Percentiles rank a stretch among this genome's conserved stretches.
Evolutionary conservation across 345 rosid genomes (phyloP).

Genomic region (Eucalyptus rudis): DNA sequence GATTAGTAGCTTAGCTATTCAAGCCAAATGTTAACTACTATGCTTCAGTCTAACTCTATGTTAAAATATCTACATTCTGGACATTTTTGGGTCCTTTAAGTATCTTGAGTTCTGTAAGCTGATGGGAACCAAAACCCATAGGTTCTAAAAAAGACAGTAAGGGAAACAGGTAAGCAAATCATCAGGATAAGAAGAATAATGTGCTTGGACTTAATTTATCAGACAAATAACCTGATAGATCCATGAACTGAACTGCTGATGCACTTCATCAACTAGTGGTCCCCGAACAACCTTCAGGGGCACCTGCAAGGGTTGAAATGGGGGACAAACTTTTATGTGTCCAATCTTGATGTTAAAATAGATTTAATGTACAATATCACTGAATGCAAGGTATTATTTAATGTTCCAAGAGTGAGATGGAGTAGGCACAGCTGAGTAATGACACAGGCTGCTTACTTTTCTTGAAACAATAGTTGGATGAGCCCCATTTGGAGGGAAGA

Average conservation of each 20-base stretch:
- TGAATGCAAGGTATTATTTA: neutral
- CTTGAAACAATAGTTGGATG: constrained; percentile 27
- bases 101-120: neutral
- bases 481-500: constrained; percentile 54
- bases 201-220: neutral
- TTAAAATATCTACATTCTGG: neutral
- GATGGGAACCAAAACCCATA: neutral
- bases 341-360: neutral
- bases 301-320: constrained; percentile 18
- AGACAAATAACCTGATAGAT: constrained; percentile 42
- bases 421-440: neutral
- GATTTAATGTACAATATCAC: neutral
- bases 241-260: constrained; percentile 76
- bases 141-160: neutral
- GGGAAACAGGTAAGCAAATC: neutral
- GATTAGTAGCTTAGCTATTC: neutral
- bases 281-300: constrained; percentile 46
- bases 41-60: neutral
- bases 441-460: constrained; percentile 18
- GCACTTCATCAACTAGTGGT: constrained; percentile 60
- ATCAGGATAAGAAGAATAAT: neutral
- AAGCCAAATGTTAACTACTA: neutral
- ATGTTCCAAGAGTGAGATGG: neutral
- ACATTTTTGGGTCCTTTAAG: neutral
- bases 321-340: neutral